Conservation (phyloP, 495 filamentous ascomycete species). For the Penicillium riverlandense region DNA sequence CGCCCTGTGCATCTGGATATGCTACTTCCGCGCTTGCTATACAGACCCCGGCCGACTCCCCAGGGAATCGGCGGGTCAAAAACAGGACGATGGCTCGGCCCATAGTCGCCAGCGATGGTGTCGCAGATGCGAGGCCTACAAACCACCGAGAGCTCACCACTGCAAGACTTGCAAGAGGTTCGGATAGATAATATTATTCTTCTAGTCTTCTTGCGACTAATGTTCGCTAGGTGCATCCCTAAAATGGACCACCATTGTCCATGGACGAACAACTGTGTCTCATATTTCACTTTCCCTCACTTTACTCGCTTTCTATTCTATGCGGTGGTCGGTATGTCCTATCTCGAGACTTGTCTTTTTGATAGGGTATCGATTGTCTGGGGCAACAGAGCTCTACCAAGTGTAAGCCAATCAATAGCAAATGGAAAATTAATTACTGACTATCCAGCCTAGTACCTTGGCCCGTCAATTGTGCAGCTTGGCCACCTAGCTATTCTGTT, state of each 20-base stretch:
- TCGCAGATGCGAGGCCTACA: slow-evolving; percentile 73
- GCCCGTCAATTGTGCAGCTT: slow-evolving; percentile 58
- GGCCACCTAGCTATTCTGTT: slow-evolving; percentile 58
- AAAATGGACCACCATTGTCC: slow-evolving; percentile 99
- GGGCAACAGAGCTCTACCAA: slow-evolving; percentile 58
- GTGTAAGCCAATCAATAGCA: slow-evolving; percentile 34
- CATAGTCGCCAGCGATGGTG: slow-evolving; percentile 60
- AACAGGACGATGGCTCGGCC: slow-evolving; percentile 9
- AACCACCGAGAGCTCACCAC: slow-evolving; percentile 86
- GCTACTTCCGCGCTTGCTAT: slow-evolving; percentile 68
- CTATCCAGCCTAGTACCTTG: slow-evolving; percentile 53
- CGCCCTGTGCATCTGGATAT: slow-evolving; percentile 66
- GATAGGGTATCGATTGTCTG: slow-evolving; percentile 56
- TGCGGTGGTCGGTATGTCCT: slow-evolving; percentile 59
- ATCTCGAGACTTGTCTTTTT: slow-evolving; percentile 53
- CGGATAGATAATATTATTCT: background rate
- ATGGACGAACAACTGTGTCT: slow-evolving; percentile 93
- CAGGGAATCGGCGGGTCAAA: slow-evolving; percentile 16
- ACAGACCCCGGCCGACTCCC: slow-evolving; percentile 63
- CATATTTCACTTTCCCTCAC: slow-evolving; percentile 80
- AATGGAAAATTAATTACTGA: slow-evolving; percentile 2
- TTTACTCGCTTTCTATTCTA: slow-evolving; percentile 85
- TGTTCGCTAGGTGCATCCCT: slow-evolving; percentile 63
- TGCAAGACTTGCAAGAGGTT: slow-evolving; percentile 78
- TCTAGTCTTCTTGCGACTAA: background rate